Percentiles rank a stretch among this genome's conserved stretches.
Conservation (phyloP, 352 stramenopile species). For the Pythium scleroteichum region DNA sequence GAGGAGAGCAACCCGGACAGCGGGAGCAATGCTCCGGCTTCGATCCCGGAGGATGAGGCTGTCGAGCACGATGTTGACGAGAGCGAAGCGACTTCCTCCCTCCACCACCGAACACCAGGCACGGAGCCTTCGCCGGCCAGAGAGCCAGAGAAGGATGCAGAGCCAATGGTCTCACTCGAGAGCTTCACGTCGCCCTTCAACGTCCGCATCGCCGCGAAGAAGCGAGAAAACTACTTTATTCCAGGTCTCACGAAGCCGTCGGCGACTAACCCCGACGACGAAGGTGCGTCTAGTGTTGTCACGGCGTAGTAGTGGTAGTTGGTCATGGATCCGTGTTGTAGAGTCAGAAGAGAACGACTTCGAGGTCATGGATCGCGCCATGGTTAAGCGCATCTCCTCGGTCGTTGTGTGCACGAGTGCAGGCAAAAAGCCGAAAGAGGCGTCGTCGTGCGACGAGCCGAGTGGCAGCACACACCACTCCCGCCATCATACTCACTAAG, state of each 20-base stretch:
- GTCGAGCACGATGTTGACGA: conserved; percentile 3
- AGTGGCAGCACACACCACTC: conserved; percentile 1
- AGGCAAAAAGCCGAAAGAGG: conserved; percentile 48
- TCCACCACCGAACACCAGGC: not conserved
- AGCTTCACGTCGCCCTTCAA: conserved; percentile 81
- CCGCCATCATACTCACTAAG: not conserved
- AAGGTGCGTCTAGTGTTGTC: no score
- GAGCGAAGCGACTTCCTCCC: not conserved
- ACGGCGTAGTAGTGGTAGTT: no score
- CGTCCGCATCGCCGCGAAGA: conserved; percentile 62
- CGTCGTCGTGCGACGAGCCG: not conserved
- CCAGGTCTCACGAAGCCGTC: conserved; percentile 36
- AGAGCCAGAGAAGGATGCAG: not conserved
- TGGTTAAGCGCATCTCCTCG: conserved; percentile 77
- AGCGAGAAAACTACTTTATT: conserved; percentile 59
- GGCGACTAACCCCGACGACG: conserved; percentile 33
- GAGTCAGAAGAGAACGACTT: conserved; percentile 59
- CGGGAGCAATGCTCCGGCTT: not conserved
- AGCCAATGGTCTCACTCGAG: conserved; percentile 35
- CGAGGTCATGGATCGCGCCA: conserved; percentile 78
- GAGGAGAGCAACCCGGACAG: conserved; percentile 6
- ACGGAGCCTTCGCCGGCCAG: not conserved
- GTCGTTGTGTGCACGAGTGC: conserved; percentile 62
- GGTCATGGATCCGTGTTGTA: conserved; percentile 14
- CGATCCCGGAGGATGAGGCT: conserved; percentile 19